These are phyloP conservation scores for Naganishia vishniacii DNA, from an alignment of 768 basidiomycete species.

Conservation along the genomic window DNA sequence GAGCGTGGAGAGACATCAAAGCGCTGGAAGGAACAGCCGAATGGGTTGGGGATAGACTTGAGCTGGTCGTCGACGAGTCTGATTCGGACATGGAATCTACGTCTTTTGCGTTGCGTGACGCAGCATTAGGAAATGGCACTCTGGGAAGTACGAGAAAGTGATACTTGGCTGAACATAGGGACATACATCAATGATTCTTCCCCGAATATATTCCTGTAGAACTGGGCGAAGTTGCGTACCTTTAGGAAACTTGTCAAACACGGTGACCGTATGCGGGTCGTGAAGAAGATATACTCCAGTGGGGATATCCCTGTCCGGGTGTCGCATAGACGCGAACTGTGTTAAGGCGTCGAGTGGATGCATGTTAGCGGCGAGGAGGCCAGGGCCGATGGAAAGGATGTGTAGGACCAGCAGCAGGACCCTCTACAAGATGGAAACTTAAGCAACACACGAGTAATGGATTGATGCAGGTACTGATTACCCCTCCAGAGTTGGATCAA, in stretches of 20 bases:
- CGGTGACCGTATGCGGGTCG: slow-evolving; percentile 31
- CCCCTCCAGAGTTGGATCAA: too few relatives aligned
- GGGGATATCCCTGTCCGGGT: not conserved
- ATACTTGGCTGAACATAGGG: slow-evolving; percentile 60
- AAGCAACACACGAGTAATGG: too few relatives aligned
- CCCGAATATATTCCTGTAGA: too few relatives aligned
- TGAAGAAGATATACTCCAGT: slow-evolving; percentile 6
- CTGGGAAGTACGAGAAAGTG: slow-evolving; percentile 81
- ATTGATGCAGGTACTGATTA: too few relatives aligned
- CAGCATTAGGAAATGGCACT: slow-evolving; percentile 46
- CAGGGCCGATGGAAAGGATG: too few relatives aligned
- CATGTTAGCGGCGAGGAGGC: not conserved
- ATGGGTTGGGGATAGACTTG: slow-evolving; percentile 25
- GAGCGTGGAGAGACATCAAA: slow-evolving; percentile 24
- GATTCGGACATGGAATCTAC: not conserved
- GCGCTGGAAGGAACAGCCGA: not conserved
- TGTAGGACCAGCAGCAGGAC: too few relatives aligned
- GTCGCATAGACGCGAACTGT: not conserved
- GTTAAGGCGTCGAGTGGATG: slow-evolving; percentile 2
- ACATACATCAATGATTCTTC: not conserved
- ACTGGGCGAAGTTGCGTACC: not conserved
- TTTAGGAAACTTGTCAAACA: slow-evolving; percentile 47
- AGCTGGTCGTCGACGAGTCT: not conserved
- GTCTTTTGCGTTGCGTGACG: not conserved
- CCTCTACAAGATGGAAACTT: too few relatives aligned